phyloP scores from a whole-genome alignment of 768 basidiomycete genomes.

The Agrocybe praecox region DNA sequence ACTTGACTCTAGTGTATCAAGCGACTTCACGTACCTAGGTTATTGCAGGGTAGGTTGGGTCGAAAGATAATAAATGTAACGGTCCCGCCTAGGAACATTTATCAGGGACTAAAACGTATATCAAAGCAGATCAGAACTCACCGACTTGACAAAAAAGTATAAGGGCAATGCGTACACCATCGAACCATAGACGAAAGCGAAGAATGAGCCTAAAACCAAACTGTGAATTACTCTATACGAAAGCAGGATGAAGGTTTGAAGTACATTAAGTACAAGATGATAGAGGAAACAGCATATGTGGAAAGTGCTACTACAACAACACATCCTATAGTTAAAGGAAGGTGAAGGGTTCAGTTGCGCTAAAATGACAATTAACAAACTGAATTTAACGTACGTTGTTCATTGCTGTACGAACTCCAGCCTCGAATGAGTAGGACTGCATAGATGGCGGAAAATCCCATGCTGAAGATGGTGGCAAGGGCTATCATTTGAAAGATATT shows the following conservation, averaged over 20 bases:
- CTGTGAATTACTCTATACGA: neutral
- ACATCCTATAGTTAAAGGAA: constrained; percentile 29
- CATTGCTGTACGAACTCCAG: constrained; percentile 31
- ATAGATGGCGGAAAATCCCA: constrained; percentile 34
- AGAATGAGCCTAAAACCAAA: constrained; percentile 35
- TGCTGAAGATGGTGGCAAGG: constrained; percentile 30
- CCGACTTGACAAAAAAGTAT: constrained; percentile 35
- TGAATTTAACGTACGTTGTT: constrained; percentile 31
- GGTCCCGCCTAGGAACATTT: constrained; percentile 29
- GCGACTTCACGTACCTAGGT: constrained; percentile 25
- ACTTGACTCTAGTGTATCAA: neutral
- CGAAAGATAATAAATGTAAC: constrained; percentile 30
- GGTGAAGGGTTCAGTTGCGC: neutral
- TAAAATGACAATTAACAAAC: neutral
- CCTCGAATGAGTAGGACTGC: constrained; percentile 34
- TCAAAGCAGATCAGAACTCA: constrained; percentile 6
- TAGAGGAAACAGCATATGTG: constrained; percentile 31
- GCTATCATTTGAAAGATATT: constrained; percentile 20
- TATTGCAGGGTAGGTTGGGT: constrained; percentile 35
- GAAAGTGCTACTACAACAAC: constrained; percentile 31
- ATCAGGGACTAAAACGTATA: neutral
- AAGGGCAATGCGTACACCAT: constrained; percentile 32
- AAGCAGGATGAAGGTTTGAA: neutral
- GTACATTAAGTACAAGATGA: constrained; percentile 40
- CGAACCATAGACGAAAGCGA: constrained; percentile 38